Conservation (phyloP, 2,329 filamentous ascomycete genomes). For the Hymenoscyphus linearis region DNA sequence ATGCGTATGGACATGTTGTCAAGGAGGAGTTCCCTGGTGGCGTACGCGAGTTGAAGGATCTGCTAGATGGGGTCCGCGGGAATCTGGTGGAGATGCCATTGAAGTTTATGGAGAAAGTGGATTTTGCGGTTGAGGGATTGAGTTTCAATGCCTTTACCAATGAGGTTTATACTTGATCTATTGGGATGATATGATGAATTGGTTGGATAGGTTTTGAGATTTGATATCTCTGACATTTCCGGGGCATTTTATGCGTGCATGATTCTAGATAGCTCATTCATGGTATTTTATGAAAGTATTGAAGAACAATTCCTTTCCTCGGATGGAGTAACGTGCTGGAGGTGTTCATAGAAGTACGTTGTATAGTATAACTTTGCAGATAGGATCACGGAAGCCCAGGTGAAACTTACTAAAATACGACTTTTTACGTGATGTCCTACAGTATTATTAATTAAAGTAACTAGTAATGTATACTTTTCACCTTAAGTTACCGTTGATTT, state of each 20-base stretch:
- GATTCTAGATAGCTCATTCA: background rate
- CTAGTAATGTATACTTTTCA: too few species aligned
- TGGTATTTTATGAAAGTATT: too few species aligned
- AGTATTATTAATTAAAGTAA: too few species aligned
- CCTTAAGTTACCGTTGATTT: too few species aligned
- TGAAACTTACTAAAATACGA: too few species aligned
- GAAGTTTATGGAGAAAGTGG: conserved; percentile 74
- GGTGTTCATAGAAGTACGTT: too few species aligned
- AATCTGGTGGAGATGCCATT: conserved; percentile 89
- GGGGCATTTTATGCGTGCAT: background rate
- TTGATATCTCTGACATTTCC: background rate
- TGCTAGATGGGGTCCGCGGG: conserved; percentile 61
- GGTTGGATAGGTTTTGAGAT: background rate
- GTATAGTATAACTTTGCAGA: too few species aligned
- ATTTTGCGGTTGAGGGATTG: conserved; percentile 80
- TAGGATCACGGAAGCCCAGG: too few species aligned
- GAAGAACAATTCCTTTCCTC: too few species aligned
- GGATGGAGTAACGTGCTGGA: too few species aligned
- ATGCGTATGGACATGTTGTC: conserved; percentile 84
- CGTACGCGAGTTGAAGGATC: conserved; percentile 65
- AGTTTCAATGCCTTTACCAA: conserved; percentile 67
- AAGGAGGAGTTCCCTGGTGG: conserved; percentile 71
- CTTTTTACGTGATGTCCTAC: too few species aligned
- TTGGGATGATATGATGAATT: background rate
- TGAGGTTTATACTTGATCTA: conserved; percentile 57